Evolutionary conservation across 78 protist species (phyloP).

Genomic region (Creolimax fragrantissima): DNA sequence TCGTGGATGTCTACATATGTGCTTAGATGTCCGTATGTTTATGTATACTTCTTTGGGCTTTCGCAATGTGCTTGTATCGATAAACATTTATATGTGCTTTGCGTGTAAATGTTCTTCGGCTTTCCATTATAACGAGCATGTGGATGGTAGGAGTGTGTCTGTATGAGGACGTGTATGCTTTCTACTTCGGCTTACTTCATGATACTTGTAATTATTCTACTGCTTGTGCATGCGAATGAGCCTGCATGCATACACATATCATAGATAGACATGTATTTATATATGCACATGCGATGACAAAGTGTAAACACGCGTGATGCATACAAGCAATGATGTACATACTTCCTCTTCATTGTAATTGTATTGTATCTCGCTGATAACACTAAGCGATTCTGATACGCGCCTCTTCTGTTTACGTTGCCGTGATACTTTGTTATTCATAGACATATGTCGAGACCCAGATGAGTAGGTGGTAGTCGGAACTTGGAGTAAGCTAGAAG

Average conservation of each 20-base stretch:
- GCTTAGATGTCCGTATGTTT: neutral
- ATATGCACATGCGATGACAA: neutral
- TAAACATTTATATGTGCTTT: too few species aligned
- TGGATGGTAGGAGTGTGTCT: too few species aligned
- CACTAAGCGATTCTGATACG: neutral
- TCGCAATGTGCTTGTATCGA: too few species aligned
- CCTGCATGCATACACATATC: neutral
- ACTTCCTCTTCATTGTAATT: neutral
- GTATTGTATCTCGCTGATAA: neutral
- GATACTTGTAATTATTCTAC: neutral
- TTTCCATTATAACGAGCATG: too few species aligned
- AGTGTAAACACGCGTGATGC: neutral
- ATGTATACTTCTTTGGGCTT: too few species aligned
- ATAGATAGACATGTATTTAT: neutral
- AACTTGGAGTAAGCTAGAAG: too few species aligned
- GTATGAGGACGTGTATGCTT: too few species aligned
- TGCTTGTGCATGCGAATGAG: neutral
- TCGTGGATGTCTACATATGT: neutral
- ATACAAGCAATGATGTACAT: neutral
- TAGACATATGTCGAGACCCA: too few species aligned
- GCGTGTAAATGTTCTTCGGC: too few species aligned
- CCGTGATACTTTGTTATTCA: neutral
- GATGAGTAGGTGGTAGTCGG: too few species aligned
- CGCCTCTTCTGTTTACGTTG: neutral
- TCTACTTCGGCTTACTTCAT: too few species aligned